Percentiles rank a stretch among this genome's conserved stretches.
Conservation (phyloP, 371 early-diverging fungal genomes). For the Parasitella parasitica region DNA sequence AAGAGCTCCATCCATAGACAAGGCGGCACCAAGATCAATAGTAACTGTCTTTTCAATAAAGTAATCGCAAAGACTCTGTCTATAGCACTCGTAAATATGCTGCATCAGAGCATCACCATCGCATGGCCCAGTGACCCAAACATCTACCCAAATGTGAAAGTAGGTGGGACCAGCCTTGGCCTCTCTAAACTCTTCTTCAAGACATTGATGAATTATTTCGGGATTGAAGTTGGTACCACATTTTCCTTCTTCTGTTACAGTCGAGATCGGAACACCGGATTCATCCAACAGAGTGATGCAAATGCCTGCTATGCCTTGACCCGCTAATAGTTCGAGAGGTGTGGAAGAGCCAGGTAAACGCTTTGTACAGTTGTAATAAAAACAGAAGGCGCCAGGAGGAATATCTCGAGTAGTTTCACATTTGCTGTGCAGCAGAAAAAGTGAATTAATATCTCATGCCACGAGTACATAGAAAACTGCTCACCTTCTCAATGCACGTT, state of each 20-base stretch:
- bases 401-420: conserved; percentile 10
- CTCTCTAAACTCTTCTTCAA: conserved; percentile 39
- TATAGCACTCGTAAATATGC: conserved; percentile 57
- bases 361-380: conserved; percentile 51
- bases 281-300: conserved; percentile 61
- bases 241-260: conserved; percentile 15
- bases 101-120: conserved; percentile 59
- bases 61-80: conserved; percentile 71
- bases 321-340: conserved; percentile 41
- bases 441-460: too few species aligned
- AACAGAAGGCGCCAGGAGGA: conserved; percentile 26
- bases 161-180: conserved; percentile 15
- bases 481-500: conserved; percentile 1
- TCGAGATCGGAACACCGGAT: conserved; percentile 34
- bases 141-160: conserved; percentile 59
- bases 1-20: conserved; percentile 19
- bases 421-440: not conserved
- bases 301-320: conserved; percentile 75
- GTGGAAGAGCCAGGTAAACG: conserved; percentile 40
- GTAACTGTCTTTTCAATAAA: conserved; percentile 65
- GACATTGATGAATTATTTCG: conserved; percentile 24
- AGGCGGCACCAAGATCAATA: conserved; percentile 35
- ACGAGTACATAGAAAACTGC: not conserved
- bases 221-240: conserved; percentile 29
- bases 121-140: conserved; percentile 71